Evolutionary conservation across 2,329 filamentous ascomycete genomes (phyloP).

Genomic region (Sporothrix dimorphospora): DNA sequence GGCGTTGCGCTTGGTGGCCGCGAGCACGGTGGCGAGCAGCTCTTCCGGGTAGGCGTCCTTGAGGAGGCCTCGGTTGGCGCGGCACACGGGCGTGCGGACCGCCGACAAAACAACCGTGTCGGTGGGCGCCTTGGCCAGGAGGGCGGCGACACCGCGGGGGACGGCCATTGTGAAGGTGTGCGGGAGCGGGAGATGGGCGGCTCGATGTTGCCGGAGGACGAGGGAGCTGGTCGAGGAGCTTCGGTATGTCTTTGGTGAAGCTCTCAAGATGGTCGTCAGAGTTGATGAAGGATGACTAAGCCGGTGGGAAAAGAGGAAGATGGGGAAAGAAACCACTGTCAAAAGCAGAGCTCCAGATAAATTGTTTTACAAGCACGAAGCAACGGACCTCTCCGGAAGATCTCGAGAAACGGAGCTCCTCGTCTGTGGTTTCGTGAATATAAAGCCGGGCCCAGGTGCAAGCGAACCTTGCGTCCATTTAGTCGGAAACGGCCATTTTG

Average conservation of each 20-base stretch:
- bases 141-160: conserved; percentile 69
- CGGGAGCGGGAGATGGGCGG: background rate
- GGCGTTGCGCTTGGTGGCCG: conserved; percentile 63
- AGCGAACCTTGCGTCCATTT: background rate
- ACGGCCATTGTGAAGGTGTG: conserved; percentile 47
- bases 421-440: background rate
- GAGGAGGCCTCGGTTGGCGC: conserved; percentile 79
- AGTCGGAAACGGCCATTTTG: background rate
- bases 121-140: conserved; percentile 76
- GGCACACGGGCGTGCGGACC: conserved; percentile 84
- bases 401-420: background rate
- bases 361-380: background rate
- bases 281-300: background rate
- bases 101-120: conserved; percentile 89
- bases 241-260: background rate
- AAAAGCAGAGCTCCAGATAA: background rate
- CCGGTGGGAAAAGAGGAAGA: background rate
- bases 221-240: background rate
- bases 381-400: background rate
- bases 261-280: background rate
- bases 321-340: background rate
- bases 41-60: conserved; percentile 91
- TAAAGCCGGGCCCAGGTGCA: background rate
- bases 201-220: background rate
- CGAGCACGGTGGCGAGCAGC: conserved; percentile 69